phyloP scores from a whole-genome alignment of 2,329 filamentous ascomycete species.

The Microsporum audouinii region DNA sequence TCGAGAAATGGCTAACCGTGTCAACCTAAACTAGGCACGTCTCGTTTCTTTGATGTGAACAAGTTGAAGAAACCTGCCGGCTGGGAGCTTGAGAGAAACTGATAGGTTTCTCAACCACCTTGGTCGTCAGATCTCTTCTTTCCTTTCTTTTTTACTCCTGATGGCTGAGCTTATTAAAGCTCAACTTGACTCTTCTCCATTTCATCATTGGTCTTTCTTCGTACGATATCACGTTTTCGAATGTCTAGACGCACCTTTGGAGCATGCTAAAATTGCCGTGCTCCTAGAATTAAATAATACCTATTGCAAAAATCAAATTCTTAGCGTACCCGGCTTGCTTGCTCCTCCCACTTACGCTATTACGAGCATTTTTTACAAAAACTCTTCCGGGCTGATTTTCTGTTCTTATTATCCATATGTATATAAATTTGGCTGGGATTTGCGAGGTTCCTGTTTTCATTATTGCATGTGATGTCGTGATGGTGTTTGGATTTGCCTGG shows the following conservation, averaged over 20 bases:
- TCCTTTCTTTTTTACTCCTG: not conserved
- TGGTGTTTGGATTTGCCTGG: not conserved
- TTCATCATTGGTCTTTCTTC: not conserved
- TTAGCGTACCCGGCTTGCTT: not conserved
- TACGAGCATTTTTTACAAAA: not conserved
- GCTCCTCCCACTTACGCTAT: not conserved
- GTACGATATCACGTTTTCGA: not conserved
- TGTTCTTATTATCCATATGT: not conserved
- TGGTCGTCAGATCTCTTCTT: not conserved
- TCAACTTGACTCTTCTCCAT: not conserved
- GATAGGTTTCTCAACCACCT: conserved; percentile 14
- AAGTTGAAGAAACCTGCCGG: conserved; percentile 71
- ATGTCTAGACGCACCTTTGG: not conserved
- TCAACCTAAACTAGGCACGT: conserved; percentile 52
- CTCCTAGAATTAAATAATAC: not conserved
- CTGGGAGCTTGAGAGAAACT: conserved; percentile 48
- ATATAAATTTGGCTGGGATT: not conserved
- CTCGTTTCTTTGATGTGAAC: conserved; percentile 75
- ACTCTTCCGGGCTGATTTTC: not conserved
- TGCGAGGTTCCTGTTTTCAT: not conserved
- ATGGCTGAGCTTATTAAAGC: conserved; percentile 9
- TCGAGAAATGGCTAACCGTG: not conserved
- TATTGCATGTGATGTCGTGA: not conserved
- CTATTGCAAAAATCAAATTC: not conserved
- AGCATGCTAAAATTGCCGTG: not conserved